phyloP scores from a whole-genome alignment of 192 early-diverging fungal genomes.

The Podila horticola region DNA sequence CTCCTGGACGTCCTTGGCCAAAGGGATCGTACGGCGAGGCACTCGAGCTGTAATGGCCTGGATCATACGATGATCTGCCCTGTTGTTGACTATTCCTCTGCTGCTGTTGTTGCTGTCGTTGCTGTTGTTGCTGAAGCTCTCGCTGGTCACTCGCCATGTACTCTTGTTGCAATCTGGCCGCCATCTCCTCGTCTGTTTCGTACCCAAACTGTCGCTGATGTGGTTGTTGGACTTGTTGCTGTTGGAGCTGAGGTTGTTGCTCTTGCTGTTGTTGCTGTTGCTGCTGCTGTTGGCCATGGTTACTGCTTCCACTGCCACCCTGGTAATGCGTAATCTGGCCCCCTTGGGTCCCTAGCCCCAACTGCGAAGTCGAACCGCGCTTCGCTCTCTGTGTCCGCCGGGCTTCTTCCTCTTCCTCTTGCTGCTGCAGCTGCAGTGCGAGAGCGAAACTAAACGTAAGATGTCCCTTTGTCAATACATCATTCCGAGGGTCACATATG shows the following conservation, averaged over 20 bases:
- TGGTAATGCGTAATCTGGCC: slow-evolving; percentile 1
- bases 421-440: slow-evolving; percentile 52
- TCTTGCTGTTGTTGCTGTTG: slow-evolving; percentile 25
- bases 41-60: no score
- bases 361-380: slow-evolving; percentile 19
- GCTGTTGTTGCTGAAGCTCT: slow-evolving; percentile 4
- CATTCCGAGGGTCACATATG: not conserved
- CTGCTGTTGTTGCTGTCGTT: slow-evolving; percentile 7
- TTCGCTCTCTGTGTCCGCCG: slow-evolving; percentile 20
- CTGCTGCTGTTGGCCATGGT: slow-evolving; percentile 12
- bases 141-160: slow-evolving; percentile 3
- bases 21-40: not conserved
- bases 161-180: not conserved
- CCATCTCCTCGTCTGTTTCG: not conserved
- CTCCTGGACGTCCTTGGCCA: not conserved
- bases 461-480: not conserved
- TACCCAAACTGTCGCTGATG: not conserved
- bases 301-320: not conserved
- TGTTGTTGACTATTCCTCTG: not conserved
- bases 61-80: not conserved
- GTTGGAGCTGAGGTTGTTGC: slow-evolving; percentile 1
- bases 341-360: not conserved
- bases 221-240: not conserved
- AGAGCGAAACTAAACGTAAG: slow-evolving; percentile 48
- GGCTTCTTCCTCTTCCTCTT: slow-evolving; percentile 54